Conservation (phyloP, 306 rosid species). For the Glycyrrhiza uralensis region DNA sequence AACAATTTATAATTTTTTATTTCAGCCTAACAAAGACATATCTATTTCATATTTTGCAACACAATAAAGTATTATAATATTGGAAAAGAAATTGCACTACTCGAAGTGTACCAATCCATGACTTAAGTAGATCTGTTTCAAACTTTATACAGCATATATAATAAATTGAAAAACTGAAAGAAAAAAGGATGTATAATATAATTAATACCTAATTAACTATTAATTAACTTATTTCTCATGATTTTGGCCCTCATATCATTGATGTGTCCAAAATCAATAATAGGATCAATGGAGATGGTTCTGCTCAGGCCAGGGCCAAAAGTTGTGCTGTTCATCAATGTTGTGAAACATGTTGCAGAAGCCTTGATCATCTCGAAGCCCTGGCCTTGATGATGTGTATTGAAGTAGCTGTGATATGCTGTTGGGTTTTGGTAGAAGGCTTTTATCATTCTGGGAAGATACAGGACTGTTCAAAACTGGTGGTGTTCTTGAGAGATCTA, state of each 20-base stretch:
- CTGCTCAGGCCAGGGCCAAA: slow-evolving; percentile 77
- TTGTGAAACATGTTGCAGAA: slow-evolving; percentile 64
- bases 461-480: slow-evolving; percentile 34
- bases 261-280: neutral
- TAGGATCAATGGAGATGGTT: slow-evolving; percentile 48
- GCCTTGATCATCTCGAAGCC: slow-evolving; percentile 50
- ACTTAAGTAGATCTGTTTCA: slow-evolving; percentile 25
- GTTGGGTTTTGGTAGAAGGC: slow-evolving; percentile 40
- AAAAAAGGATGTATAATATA: neutral
- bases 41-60: slow-evolving; percentile 9
- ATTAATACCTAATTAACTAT: neutral
- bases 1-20: neutral
- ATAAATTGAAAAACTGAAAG: neutral
- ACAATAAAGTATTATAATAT: slow-evolving; percentile 16
- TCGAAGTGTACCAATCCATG: slow-evolving; percentile 26
- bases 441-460: slow-evolving; percentile 42
- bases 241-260: neutral
- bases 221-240: neutral
- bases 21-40: slow-evolving; percentile 13
- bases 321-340: slow-evolving; percentile 54
- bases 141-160: slow-evolving; percentile 41
- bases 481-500: slow-evolving; percentile 61
- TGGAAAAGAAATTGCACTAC: slow-evolving; percentile 31
- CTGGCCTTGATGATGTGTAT: slow-evolving; percentile 51
- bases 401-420: slow-evolving; percentile 69